Base-by-base conservation (phyloP, 1,284 basidiomycete genomes). In the Malassezia dermatis region DNA sequence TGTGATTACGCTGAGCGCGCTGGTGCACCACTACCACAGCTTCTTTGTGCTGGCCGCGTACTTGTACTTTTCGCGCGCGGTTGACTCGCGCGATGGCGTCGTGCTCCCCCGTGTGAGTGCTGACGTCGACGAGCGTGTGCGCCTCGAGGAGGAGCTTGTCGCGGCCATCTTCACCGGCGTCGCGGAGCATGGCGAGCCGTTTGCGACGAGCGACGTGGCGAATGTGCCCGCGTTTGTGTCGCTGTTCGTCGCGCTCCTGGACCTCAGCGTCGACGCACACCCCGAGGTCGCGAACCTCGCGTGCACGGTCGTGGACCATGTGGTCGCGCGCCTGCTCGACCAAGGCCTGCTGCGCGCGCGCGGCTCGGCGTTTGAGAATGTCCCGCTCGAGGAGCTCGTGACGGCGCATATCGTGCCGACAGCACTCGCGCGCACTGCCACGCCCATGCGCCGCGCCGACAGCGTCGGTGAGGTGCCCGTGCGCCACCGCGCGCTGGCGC, bases 11-110 rank as follows among this genome's bases (percentile, higher is more conserved):
- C 84, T 96, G 48, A 91, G 88, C 64, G 89, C 89, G 64, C 79
- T 98, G 21, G 90, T 93, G 13, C 86, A 89, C 71, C 90, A 95
- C 76, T 96, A 91, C 87, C 80, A 89, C 57, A 91, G 93, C 10
- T 89, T 89, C 78, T 90, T 96, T 66, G 87, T 93, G 44, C 83
- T 91, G 30, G 93, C 91, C 52, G 90, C 93, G 0, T 96, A 93
- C 89, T 78, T 89, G 24, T 90, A 91, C 77, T 89, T 88, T 84
- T 86, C 93, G 63, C 72, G 78, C 72, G 52, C n/a, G 56, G 34
- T 21, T 56, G 23, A 48, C 53, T 27, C 45, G 30, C 15, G 43
- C 13, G 19, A n/a, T 45, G 27, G 42, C 41, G 19, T 39, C 11
- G 8, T 42, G 17, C 23, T 32, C 13, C 19, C 39, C 30, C 21